Evolutionary conservation across 1,284 basidiomycete genomes (phyloP), one percentile per base, ranked within the genome.

Genomic region (Puccinia hordei): DNA sequence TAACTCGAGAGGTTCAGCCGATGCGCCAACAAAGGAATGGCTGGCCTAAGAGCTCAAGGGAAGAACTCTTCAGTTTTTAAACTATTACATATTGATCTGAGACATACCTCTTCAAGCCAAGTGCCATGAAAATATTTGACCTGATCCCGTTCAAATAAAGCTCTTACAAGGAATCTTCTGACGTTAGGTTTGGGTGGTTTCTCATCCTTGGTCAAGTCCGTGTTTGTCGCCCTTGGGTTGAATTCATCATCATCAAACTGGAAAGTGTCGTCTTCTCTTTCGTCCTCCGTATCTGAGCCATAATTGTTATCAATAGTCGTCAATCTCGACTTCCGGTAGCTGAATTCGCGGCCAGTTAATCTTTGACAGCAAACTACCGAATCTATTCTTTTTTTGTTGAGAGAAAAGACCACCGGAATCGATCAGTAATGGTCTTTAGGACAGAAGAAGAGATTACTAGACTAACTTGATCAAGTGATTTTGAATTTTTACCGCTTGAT

Each of bases 271-370:
- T 68, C 66, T 33, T 68, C 66, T 46, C 61, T 55, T 33, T 73
- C 71, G 2, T 73, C 71, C 15, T 73, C 71, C 8, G 71, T 73
- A 57, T 73, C 71, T 51, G 71, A 73, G 33, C 71, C 71, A 33
- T 73, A 73, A 38, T 57, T 12, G 12, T 24, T n/a, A 73, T 73
- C 49, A 1, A 41, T 30, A 2, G 30, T 49, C 12, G 46, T 73
- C 30, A 73, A 57, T 44, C 53, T 55, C 4, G 71, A 33, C 27
- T 73, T 73, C 22, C 71, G 24, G 51, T 73, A 73, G 33, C 71
- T 73, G n/a, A 73, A 55, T 57, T 57, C 71, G 5, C 15, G 22
- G 30, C 51, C 71, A 17, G 71, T 55, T 19, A 55, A 55, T 38
- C 71, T 73, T 30, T 41, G 10, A 38, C 44, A 51, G 13, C 49